A percentile compares a stretch with the other conserved stretches of the same genome.
Evolutionary conservation across 2,329 filamentous ascomycete species (phyloP).

Genomic region (Aspergillus jensenii): DNA sequence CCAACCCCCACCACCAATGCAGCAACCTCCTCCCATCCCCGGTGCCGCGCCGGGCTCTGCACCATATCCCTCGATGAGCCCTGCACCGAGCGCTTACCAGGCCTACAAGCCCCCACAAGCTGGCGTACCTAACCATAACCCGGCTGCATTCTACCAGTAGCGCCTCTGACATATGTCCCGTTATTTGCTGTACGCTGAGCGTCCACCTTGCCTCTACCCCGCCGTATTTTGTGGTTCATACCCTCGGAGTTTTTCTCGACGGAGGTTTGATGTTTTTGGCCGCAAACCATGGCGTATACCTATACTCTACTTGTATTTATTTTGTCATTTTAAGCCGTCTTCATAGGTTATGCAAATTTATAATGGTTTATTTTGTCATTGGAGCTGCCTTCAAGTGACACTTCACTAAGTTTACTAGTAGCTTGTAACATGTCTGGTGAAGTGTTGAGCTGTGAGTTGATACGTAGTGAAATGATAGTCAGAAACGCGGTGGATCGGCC

Average conservation of each 20-base stretch:
- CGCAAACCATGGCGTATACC: background rate
- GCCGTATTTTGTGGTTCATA: background rate
- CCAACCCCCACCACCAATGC: constrained; percentile 32
- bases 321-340: background rate
- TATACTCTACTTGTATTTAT: constrained; percentile 5
- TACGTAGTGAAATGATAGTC: background rate
- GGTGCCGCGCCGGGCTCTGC: constrained; percentile 29
- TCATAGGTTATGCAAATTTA: background rate
- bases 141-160: constrained; percentile 41
- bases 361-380: background rate
- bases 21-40: constrained; percentile 38
- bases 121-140: constrained; percentile 33
- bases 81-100: constrained; percentile 33
- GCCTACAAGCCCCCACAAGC: constrained; percentile 38
- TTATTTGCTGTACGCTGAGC: background rate
- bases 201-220: background rate
- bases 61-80: constrained; percentile 35
- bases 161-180: background rate
- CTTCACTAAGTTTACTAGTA: no score
- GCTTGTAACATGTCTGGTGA: background rate
- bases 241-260: background rate
- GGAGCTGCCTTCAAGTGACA: background rate
- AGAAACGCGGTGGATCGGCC: background rate
- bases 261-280: background rate
- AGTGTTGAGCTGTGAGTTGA: background rate